Evolutionary conservation across 306 rosid species (phyloP).

Genomic region (Pterocarpus macrocarpus): DNA sequence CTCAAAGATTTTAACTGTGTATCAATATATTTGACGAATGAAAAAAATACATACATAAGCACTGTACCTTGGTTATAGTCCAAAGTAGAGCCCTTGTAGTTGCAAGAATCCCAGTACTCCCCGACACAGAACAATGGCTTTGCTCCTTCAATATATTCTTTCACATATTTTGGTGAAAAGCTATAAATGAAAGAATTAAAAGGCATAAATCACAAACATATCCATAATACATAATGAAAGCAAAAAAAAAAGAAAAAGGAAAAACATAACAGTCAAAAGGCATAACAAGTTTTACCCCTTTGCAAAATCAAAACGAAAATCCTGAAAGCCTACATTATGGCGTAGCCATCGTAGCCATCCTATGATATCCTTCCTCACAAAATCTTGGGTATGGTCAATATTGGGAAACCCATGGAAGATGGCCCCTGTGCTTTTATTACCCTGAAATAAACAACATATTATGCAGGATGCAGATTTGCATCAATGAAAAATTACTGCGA

Average conservation of each 20-base stretch:
- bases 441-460: constrained; percentile 53
- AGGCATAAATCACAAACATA: constrained; percentile 17
- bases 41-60: not conserved
- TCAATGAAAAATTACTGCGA: constrained; percentile 1
- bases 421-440: constrained; percentile 77
- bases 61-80: constrained; percentile 88
- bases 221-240: constrained; percentile 11
- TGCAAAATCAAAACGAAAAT: constrained; percentile 93
- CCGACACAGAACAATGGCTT: constrained; percentile 87
- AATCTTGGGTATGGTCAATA: constrained; percentile 83
- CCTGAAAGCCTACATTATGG: constrained; percentile 76
- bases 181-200: constrained; percentile 49
- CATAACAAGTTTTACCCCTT: constrained; percentile 67
- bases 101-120: constrained; percentile 94
- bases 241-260: not conserved
- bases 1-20: not conserved
- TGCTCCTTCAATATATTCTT: constrained; percentile 86
- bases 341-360: constrained; percentile 88
- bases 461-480: constrained; percentile 18
- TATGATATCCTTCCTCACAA: constrained; percentile 85
- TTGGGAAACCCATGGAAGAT: constrained; percentile 89
- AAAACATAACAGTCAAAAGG: constrained; percentile 6
- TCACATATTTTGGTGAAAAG: constrained; percentile 83
- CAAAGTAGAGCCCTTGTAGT: constrained; percentile 67
- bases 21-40: not conserved